phyloP scores from a whole-genome alignment of 1,284 basidiomycete genomes.

The Porogramme epimiltina region DNA sequence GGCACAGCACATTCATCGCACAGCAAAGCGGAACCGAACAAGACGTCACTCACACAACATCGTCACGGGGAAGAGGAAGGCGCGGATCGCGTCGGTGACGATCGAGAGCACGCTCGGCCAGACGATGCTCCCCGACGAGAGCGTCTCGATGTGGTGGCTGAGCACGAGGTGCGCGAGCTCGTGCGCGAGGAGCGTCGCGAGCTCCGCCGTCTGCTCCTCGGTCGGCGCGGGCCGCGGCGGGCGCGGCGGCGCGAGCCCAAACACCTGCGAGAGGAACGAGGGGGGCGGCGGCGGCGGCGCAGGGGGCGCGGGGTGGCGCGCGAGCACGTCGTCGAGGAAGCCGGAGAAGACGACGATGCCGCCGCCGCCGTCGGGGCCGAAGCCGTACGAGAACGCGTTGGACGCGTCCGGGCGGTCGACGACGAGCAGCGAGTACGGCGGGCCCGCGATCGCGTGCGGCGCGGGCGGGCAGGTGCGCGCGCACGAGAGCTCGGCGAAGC shows the following conservation, averaged over 20 bases:
- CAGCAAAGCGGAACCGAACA: not conserved
- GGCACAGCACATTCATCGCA: not conserved
- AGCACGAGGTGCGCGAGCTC: conserved; percentile 87
- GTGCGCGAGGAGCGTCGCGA: conserved; percentile 86
- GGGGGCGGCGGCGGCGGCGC: conserved; percentile 28
- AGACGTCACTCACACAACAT: conserved; percentile 56
- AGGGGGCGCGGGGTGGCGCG: conserved; percentile 32
- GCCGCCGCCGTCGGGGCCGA: conserved; percentile 86
- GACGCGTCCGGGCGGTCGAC: conserved; percentile 76
- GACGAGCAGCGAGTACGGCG: conserved; percentile 85
- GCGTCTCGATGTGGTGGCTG: conserved; percentile 86
- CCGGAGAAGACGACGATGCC: conserved; percentile 91
- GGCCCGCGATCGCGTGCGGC: conserved; percentile 69
- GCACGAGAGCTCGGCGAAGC: conserved; percentile 51
- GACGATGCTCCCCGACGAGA: conserved; percentile 81
- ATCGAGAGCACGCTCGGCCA: conserved; percentile 81
- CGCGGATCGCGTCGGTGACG: conserved; percentile 70
- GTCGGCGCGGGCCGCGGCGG: conserved; percentile 60
- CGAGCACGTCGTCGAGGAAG: conserved; percentile 80
- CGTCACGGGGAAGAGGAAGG: conserved; percentile 83
- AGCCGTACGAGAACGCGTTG: conserved; percentile 92
- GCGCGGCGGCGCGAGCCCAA: conserved; percentile 40
- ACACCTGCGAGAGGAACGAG: conserved; percentile 52
- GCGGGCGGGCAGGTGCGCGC: conserved; percentile 40
- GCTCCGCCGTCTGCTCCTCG: conserved; percentile 76